Base-by-base conservation (phyloP, 176 grass and related monocot species). In the Musa schizocarpa region DNA sequence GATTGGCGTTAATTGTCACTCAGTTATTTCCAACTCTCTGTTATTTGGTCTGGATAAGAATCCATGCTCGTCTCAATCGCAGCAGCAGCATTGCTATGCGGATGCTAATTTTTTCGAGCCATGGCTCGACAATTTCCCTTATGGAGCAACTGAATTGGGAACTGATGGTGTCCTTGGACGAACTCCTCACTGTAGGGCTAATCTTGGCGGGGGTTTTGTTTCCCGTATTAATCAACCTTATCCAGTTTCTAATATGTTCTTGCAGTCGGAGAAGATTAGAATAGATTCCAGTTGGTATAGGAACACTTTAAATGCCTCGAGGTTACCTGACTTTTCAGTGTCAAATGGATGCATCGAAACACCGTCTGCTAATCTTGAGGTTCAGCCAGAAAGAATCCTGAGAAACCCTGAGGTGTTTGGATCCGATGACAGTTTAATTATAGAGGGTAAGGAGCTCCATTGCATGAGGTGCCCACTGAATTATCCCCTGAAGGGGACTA, bases 391-490 rank as follows among this genome's bases (percentile, higher is more conserved):
- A 26, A 63, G 56, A 64, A 50, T 21, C 26, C 11, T 5, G 27
- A 56, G 29, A n/a, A 76, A 64, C 14, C 2, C 51, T 21, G 57
- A 63, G 74, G 11, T 17, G 22, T 61, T 76, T 51, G 74, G 74
- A 64, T 76, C 10, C 14, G 74, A 76, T 20, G 25, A 63, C 17
- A 64, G 17, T 57, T 63, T 76, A 50, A 62, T 63, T 24, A 51
- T 76, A 43, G 29, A 76, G 29, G 58, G 58, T 55, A 76, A 63
- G 34, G 57, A 21, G 19, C 74, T 64, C 8, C 74, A 76, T 11
- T 76, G 63, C 63, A 34, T 50, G 2, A 57, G 74, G 2, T 63
- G 49, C 9, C 14, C 49, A 21, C 8, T 9, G 11, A 1, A 12
- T 13, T 17, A 63, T 52, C 26, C n/a, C 22, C 23, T 48, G 27